Base-by-base conservation (phyloP, 106 monocot species). In the Allium sativum region DNA sequence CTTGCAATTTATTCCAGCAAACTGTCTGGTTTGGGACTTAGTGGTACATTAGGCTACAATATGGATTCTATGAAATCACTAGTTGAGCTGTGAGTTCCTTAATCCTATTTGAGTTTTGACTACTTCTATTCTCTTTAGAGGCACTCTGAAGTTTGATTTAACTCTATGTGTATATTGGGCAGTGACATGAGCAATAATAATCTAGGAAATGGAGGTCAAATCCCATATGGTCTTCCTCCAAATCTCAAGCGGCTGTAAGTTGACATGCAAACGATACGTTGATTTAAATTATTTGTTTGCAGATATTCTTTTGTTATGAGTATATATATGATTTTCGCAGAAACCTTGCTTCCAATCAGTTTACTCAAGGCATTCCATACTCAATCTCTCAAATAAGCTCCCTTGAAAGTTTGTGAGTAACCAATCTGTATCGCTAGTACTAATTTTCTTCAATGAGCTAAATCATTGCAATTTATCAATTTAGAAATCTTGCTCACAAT, bases 151-250 rank as follows among this genome's bases (percentile, higher is more conserved):
- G 12, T 20, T 42, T 73, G 9, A 51, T 42, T 0, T 64, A 12
- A 8, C 57, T 45, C 53, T 31, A 31, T 31, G 31, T 5, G 5
- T 31, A 31, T 45, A 74, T 70, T 11, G 17, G 68, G 64, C 78
- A 87, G 87, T 44, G 87, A 87, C 57, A 40, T 87, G 79, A 87
- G 87, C 73, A 73, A 82, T 54, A 87, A 87, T 61, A 79, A 79
- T 64, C 69, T 87, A 62, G 87, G 87, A 47, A 73, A 70, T 48
- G 70, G 81, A 41, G 51, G 46, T 16, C 56, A 62, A 46, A 79
- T 87, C 71, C 73, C 78, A 52, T 87, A 87, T 62, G 74, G 77
- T 70, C 76, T 87, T 61, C 87, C 87, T 58, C 79, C 73, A 40
- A 87, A 87, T 17, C 73, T 87, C 7, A 67, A 77, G 51, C 73